phyloP scores from a whole-genome alignment of 768 basidiomycete genomes.

The Grammothele lineata region DNA sequence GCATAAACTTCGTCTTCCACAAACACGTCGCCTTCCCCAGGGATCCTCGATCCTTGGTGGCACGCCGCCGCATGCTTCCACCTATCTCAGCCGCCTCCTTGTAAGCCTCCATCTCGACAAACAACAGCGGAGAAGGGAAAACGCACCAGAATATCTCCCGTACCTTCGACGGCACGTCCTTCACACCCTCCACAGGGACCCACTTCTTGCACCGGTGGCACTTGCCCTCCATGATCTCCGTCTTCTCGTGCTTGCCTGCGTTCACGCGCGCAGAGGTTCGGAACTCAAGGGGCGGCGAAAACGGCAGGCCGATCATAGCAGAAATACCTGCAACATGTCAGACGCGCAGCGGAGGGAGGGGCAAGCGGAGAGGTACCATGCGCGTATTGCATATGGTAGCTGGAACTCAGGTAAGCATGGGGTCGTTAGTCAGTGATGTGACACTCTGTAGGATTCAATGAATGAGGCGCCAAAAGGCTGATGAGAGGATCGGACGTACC shows the following conservation, averaged over 20 bases:
- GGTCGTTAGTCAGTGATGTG: too few species aligned
- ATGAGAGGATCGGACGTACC: slow-evolving; percentile 33
- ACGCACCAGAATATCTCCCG: slow-evolving; percentile 70
- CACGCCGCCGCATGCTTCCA: slow-evolving; percentile 84
- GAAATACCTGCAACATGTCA: slow-evolving; percentile 54
- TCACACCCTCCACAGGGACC: slow-evolving; percentile 69
- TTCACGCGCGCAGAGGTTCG: slow-evolving; percentile 42
- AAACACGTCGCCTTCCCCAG: slow-evolving; percentile 55
- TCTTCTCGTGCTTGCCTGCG: slow-evolving; percentile 56
- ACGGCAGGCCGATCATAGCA: slow-evolving; percentile 61
- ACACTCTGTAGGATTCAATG: background rate
- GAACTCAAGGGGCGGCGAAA: slow-evolving; percentile 71
- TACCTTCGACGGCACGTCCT: slow-evolving; percentile 71
- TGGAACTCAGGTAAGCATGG: too few species aligned
- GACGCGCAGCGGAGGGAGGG: too few species aligned
- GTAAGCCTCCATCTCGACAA: background rate
- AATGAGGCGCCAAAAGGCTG: background rate
- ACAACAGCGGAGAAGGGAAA: background rate
- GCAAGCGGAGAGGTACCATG: slow-evolving; percentile 56
- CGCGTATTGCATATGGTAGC: slow-evolving; percentile 80
- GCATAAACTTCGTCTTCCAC: slow-evolving; percentile 38
- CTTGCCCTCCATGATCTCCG: slow-evolving; percentile 58
- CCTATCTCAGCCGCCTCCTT: too few species aligned
- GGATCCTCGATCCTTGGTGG: slow-evolving; percentile 54
- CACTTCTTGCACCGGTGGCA: slow-evolving; percentile 78